Evolutionary conservation across 2,329 filamentous ascomycete species (phyloP), one percentile per base, ranked within the genome.

Genomic region (Cytospora schulzeri): DNA sequence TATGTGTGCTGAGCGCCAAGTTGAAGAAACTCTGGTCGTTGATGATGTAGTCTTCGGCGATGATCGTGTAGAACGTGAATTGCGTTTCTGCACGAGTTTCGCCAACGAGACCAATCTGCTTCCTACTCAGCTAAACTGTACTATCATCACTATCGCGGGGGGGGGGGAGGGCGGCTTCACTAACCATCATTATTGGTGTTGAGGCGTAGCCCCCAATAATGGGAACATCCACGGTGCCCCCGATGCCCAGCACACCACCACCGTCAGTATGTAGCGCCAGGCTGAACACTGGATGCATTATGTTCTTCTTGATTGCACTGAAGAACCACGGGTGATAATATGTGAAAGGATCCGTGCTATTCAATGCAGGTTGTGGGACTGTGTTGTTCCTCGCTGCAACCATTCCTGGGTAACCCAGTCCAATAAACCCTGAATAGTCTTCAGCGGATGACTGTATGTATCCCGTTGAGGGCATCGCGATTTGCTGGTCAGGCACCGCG

Each of bases 11-110:
- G 2, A 7, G 11, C 11, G 24, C 45, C 2, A 51, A 12, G 15
- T 48, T 56, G n/a, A 56, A 48, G 22, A 62, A 57, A 51, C 35
- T 38, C 9, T 62, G 24, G 22, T 62, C 62, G 2, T 61, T 45
- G 50, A 67, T 51, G 33, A 62, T 24, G 51, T 62, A 67, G 55
- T 67, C 65, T 4, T 62, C 65, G 4, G 62, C 55, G n/a, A 62
- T 51, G 33, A 65, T 62, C 1, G 65, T 65, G 51, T 67, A 67
- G 59, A 59, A 65, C 14, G 62, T 65, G 45, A 65, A 59, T 6
- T 67, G 22, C 11, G 52, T 24, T 5, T 38, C 29, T 6, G 50
- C 62, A 15, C 62, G 62, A 1, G 51, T 28, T 5, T 67, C 62
- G 12, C 29, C 31, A 41, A 65, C 53, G 1, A 65, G 51, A 9